phyloP scores from a whole-genome alignment of 139 green algal species.

The Ettlia oleoabundans region DNA sequence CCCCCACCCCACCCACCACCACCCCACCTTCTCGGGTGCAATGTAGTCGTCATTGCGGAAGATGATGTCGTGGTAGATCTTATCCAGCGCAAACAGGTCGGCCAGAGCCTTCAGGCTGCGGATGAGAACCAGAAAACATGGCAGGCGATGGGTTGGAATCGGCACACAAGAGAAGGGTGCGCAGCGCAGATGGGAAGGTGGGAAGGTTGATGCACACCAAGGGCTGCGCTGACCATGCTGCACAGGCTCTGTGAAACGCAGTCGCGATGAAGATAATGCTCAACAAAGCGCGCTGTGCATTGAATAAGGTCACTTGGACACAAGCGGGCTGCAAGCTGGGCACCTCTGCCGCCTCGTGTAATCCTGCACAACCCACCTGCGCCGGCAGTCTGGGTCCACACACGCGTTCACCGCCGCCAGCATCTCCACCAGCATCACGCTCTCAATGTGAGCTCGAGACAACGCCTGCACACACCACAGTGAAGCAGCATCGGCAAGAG shows the following conservation, averaged over 20 bases:
- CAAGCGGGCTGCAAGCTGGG: too few relatives aligned
- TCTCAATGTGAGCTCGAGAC: constrained; percentile 55
- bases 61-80: constrained; percentile 75
- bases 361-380: background rate
- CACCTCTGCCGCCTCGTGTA: background rate
- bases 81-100: constrained; percentile 82
- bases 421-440: constrained; percentile 56
- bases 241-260: too few relatives aligned
- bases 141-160: too few relatives aligned
- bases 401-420: constrained; percentile 65
- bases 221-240: too few relatives aligned
- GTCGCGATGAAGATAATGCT: too few relatives aligned
- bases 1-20: background rate
- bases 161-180: too few relatives aligned
- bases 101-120: constrained; percentile 61
- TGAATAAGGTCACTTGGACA: too few relatives aligned
- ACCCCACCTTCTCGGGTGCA: constrained; percentile 69
- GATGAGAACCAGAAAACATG: too few relatives aligned
- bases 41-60: constrained; percentile 87
- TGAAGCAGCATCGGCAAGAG: background rate
- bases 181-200: too few relatives aligned
- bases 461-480: constrained; percentile 26
- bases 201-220: too few relatives aligned
- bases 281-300: too few relatives aligned
- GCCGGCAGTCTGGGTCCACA: constrained; percentile 74